Evolutionary conservation across 2,329 filamentous ascomycete genomes (phyloP).

Genomic region (Bretziella fagacearum): DNA sequence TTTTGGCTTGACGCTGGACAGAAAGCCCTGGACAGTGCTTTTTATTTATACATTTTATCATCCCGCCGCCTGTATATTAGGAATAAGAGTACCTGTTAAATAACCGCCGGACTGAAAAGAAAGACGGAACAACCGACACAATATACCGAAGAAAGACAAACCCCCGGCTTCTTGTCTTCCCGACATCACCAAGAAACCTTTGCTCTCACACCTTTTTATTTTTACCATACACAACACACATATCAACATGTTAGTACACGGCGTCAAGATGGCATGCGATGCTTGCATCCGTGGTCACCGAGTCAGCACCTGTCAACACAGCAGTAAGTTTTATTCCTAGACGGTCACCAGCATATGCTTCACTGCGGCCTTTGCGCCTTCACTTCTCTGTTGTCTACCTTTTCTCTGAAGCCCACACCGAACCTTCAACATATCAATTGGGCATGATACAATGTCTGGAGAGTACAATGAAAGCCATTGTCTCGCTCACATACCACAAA

Average conservation of each 20-base stretch:
- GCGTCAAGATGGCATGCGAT: constrained; percentile 95
- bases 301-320: constrained; percentile 95
- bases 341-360: not conserved
- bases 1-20: constrained; percentile 1
- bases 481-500: not conserved
- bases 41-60: not conserved
- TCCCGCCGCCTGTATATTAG: not conserved
- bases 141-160: not conserved
- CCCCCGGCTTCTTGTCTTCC: not conserved
- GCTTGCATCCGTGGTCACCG: constrained; percentile 96
- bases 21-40: not conserved
- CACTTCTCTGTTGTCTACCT: not conserved
- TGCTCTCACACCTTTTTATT: not conserved
- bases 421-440: not conserved
- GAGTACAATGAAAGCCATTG: not conserved
- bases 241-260: constrained; percentile 64
- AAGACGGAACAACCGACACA: not conserved
- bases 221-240: not conserved
- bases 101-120: not conserved
- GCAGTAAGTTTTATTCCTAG: constrained; percentile 45
- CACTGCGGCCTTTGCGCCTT: too few relatives aligned
- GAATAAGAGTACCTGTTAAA: not conserved
- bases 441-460: not conserved
- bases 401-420: not conserved
- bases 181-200: not conserved